Evolutionary conservation across 441 rosid species (phyloP).

Genomic region (Euphorbia celastroides): DNA sequence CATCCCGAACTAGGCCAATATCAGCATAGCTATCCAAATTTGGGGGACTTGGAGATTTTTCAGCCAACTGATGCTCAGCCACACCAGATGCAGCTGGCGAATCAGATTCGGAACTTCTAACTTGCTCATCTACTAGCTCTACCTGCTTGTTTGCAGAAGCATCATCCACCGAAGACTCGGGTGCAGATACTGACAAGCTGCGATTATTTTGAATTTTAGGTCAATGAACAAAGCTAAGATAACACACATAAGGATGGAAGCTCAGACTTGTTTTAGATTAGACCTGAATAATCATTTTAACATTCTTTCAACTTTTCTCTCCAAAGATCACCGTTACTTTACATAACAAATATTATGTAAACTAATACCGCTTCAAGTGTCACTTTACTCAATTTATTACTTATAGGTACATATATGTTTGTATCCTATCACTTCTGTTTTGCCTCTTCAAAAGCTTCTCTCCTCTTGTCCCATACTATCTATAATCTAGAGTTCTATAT

Average conservation of each 20-base stretch:
- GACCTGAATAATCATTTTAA: not conserved
- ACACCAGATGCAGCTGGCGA: conserved; percentile 45
- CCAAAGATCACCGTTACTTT: not conserved
- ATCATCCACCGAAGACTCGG: conserved; percentile 40
- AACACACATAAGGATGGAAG: not conserved
- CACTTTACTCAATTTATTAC: too few species aligned
- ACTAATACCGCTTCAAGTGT: not conserved
- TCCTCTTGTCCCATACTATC: too few species aligned
- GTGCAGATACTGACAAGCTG: conserved; percentile 45
- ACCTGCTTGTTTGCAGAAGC: conserved; percentile 40
- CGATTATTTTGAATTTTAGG: conserved; percentile 14
- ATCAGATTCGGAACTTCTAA: conserved; percentile 49
- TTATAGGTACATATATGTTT: too few species aligned
- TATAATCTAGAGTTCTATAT: not conserved
- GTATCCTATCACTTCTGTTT: too few species aligned
- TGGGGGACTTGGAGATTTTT: conserved; percentile 49
- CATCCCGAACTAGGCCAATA: conserved; percentile 51
- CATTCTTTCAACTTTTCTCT: not conserved
- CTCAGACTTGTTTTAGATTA: not conserved
- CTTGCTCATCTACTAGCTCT: conserved; percentile 46
- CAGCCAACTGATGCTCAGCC: conserved; percentile 57
- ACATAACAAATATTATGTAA: not conserved
- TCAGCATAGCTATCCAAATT: conserved; percentile 48
- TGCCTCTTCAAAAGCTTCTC: too few species aligned
- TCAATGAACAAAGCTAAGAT: too few species aligned